These are phyloP conservation scores for Aspergillus sp. DNA, from an alignment of 2,329 filamentous ascomycete genomes.

Conservation along the genomic window DNA sequence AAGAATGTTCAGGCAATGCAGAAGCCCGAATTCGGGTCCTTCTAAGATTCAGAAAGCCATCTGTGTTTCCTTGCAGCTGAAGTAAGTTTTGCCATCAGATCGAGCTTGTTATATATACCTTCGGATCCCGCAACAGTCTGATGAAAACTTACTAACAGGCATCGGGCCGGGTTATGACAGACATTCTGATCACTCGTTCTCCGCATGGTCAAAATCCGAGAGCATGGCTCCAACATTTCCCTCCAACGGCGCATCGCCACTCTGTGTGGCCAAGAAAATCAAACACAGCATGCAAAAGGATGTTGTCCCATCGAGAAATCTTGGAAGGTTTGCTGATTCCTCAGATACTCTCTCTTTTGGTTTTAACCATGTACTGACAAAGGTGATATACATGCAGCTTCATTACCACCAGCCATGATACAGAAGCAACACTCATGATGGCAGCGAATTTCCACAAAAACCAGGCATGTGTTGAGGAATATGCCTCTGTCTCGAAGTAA, in stretches of 20 bases:
- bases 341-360: not conserved
- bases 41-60: too few species aligned
- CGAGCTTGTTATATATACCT: too few species aligned
- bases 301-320: not conserved
- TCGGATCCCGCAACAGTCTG: too few species aligned
- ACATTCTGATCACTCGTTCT: too few species aligned
- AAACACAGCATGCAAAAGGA: not conserved
- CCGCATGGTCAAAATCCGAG: too few species aligned
- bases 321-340: not conserved
- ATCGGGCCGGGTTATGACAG: too few species aligned
- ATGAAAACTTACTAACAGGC: too few species aligned
- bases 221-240: not conserved
- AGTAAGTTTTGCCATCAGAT: too few species aligned
- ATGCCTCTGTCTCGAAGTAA: slow-evolving; percentile 6
- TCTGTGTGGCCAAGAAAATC: not conserved
- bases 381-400: not conserved
- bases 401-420: not conserved
- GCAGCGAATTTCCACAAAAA: not conserved
- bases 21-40: too few species aligned
- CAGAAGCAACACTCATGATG: not conserved
- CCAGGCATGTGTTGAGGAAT: slow-evolving; percentile 9
- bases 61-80: too few species aligned
- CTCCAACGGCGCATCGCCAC: not conserved
- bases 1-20: too few species aligned
- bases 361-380: not conserved